phyloP scores from a whole-genome alignment of 306 rosid species.

The Citrullus mucosospermus region DNA sequence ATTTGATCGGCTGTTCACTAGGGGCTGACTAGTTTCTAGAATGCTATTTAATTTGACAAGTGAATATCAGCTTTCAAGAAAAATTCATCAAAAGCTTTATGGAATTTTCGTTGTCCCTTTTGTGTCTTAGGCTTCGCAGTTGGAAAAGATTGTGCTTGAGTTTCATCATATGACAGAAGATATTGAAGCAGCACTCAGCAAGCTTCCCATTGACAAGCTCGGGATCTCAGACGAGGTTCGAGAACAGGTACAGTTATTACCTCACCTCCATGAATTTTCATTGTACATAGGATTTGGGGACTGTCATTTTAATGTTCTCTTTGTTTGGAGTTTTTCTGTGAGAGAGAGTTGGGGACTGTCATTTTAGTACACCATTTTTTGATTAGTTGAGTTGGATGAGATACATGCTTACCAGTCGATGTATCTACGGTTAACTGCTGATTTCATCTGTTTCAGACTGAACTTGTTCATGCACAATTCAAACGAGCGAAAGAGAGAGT shows the following conservation, averaged over 20 bases:
- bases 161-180: constrained; percentile 45
- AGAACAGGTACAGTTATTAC: constrained; percentile 63
- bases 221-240: constrained; percentile 77
- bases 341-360: background rate
- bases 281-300: background rate
- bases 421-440: background rate
- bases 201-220: constrained; percentile 47
- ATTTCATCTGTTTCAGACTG: constrained; percentile 45
- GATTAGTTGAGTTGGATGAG: background rate
- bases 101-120: background rate
- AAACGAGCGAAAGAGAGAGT: constrained; percentile 62
- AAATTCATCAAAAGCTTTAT: background rate
- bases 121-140: constrained; percentile 41
- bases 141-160: constrained; percentile 35
- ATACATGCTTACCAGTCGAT: background rate
- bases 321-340: background rate
- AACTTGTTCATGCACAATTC: constrained; percentile 86
- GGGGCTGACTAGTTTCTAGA: background rate
- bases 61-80: background rate
- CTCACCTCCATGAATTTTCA: background rate
- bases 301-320: background rate
- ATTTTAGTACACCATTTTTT: background rate
- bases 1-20: background rate
- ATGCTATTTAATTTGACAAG: background rate
- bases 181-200: constrained; percentile 58